These are phyloP conservation scores for Gossypium rotundifolium DNA, from an alignment of 345 rosid genomes.

Conservation along the genomic window DNA sequence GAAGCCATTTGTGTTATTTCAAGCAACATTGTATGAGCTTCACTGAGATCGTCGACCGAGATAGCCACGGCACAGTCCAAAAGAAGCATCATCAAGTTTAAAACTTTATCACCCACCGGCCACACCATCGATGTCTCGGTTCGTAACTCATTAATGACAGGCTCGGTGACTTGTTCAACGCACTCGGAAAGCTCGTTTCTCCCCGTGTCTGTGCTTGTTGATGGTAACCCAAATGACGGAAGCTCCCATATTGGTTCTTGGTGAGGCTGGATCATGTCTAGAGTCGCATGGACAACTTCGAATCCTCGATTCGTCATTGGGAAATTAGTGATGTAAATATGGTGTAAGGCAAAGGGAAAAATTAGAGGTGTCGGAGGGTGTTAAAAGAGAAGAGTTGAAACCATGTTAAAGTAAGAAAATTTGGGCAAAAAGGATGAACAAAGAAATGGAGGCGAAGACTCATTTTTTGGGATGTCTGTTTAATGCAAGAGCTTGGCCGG, in stretches of 20 bases:
- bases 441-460: conserved; percentile 17
- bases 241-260: conserved; percentile 30
- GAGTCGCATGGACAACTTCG: conserved; percentile 32
- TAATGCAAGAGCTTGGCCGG: conserved; percentile 39
- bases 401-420: background rate
- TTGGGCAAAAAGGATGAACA: conserved; percentile 15
- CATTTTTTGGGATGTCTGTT: background rate
- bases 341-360: background rate
- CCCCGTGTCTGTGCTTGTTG: conserved; percentile 10
- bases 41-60: conserved; percentile 55
- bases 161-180: too few species aligned
- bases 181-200: too few species aligned
- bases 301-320: conserved; percentile 35
- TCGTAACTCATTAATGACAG: background rate
- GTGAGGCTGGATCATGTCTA: conserved; percentile 37
- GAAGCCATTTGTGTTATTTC: conserved; percentile 69
- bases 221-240: conserved; percentile 10
- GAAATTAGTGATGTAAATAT: background rate
- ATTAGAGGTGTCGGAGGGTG: conserved; percentile 16
- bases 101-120: conserved; percentile 10
- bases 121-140: conserved; percentile 10
- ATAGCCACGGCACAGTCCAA: conserved; percentile 61
- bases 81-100: conserved; percentile 40
- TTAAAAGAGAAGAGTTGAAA: conserved; percentile 7
- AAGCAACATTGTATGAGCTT: conserved; percentile 52